Evolutionary conservation across 306 rosid genomes (phyloP), one percentile per base, ranked within the genome.

Genomic region (Hippophae gyantsensis): DNA sequence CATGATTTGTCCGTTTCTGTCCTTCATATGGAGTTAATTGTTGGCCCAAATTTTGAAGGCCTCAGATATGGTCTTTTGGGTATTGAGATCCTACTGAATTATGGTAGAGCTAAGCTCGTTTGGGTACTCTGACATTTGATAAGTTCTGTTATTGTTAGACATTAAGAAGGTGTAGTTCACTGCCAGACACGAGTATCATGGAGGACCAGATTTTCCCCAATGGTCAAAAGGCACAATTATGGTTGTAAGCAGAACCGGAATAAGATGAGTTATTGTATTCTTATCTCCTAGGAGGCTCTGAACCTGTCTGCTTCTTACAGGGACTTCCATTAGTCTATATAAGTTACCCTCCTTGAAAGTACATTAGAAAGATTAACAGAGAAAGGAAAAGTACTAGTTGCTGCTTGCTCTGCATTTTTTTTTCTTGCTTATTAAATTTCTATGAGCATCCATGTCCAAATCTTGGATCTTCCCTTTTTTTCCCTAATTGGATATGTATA

Each of bases 341-440:
- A 25, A 43, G n/a, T 42, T 44, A 43, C 38, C 44, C 12, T 57
- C 68, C 55, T 54, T 60, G 10, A 10, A 9, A 32, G 41, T 12
- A 45, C 32, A 23, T 44, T 56, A 47, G 56, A 44, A 43, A 65
- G 32, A 65, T 23, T 40, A 59, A 54, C 53, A 26, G 42, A 45
- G 62, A 60, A 63, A 60, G 65, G 57, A 57, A 56, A 44, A 60
- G 54, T 52, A 60, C 57, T 65, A 65, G 52, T 23, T 65, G n/a
- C 54, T 61, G 13, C 10, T 2, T 63, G 59, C 10, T 9, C 60
- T 58, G 53, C 44, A 12, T 58, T 45, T 59, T 5, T 5, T 18
- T 8, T 27, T 45, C 56, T 53, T 42, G 32, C 63, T 14, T 51
- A 55, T 45, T 27, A 7, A 54, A 23, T 8, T 69, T 47, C 47